phyloP scores from a whole-genome alignment of 2,329 filamentous ascomycete genomes.

The Colletotrichum phormii region DNA sequence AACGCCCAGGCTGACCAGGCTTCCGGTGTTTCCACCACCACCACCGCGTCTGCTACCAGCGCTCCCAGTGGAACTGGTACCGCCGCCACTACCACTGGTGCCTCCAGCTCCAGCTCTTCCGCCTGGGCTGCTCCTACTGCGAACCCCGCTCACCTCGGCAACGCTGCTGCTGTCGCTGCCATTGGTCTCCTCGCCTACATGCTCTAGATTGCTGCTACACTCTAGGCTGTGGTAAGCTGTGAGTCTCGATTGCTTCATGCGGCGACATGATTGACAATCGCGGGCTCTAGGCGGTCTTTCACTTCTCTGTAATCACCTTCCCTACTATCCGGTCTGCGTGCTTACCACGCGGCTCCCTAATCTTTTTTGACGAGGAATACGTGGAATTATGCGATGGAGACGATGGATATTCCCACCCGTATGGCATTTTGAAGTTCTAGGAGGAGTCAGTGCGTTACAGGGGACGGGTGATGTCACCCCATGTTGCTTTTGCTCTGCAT shows the following conservation, averaged over 20 bases:
- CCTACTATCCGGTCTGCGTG: slow-evolving; percentile 34
- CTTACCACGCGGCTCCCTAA: slow-evolving; percentile 25
- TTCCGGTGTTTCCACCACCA: slow-evolving; percentile 28
- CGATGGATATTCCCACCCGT: slow-evolving; percentile 37
- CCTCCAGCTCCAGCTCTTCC: slow-evolving; percentile 41
- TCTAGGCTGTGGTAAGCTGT: not conserved
- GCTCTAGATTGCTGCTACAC: slow-evolving; percentile 49
- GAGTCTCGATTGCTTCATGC: not conserved
- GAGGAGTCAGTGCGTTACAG: slow-evolving; percentile 33
- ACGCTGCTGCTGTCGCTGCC: slow-evolving; percentile 57
- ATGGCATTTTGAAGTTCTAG: slow-evolving; percentile 34
- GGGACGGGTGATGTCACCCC: slow-evolving; percentile 17
- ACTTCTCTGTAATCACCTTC: slow-evolving; percentile 39
- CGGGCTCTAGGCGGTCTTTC: slow-evolving; percentile 16
- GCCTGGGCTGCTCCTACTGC: slow-evolving; percentile 54
- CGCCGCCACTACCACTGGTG: slow-evolving; percentile 36
- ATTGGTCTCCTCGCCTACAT: slow-evolving; percentile 65
- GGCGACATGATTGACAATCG: not conserved
- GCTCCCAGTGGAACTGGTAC: slow-evolving; percentile 16
- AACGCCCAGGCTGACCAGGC: slow-evolving; percentile 20
- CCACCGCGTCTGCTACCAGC: slow-evolving; percentile 34
- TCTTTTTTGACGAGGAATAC: slow-evolving; percentile 36
- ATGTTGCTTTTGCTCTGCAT: slow-evolving; percentile 30
- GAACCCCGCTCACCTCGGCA: slow-evolving; percentile 57
- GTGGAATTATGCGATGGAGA: slow-evolving; percentile 35